phyloP scores from a whole-genome alignment of 306 rosid species.

The Bauhinia variegata region DNA sequence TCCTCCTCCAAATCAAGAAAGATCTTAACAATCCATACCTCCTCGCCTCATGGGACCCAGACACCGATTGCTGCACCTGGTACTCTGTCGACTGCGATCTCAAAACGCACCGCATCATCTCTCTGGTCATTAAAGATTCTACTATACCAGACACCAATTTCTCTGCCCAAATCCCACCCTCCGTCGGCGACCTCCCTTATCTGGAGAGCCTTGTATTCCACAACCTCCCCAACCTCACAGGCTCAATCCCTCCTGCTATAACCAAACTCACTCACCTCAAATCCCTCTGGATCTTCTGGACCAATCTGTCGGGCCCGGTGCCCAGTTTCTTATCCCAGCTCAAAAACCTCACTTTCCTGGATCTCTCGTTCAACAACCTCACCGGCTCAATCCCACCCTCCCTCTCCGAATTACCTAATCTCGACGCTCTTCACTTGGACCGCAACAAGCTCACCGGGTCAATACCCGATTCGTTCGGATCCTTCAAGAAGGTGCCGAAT shows the following conservation, averaged over 20 bases:
- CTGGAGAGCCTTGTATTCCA: constrained; percentile 42
- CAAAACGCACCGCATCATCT: constrained; percentile 44
- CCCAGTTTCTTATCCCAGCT: background rate
- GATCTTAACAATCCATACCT: constrained; percentile 52
- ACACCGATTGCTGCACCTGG: constrained; percentile 60
- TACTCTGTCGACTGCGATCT: constrained; percentile 40
- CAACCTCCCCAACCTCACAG: constrained; percentile 46
- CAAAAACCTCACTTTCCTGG: background rate
- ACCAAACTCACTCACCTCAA: background rate
- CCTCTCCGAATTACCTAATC: constrained; percentile 40
- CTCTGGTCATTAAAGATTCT: constrained; percentile 38
- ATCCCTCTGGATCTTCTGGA: background rate
- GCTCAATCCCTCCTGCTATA: constrained; percentile 4
- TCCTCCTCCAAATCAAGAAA: constrained; percentile 55
- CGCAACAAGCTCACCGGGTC: constrained; percentile 61
- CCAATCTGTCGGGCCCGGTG: background rate
- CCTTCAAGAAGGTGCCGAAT: constrained; percentile 32
- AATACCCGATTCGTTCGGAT: constrained; percentile 60
- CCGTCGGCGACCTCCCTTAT: constrained; percentile 52
- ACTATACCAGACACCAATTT: constrained; percentile 1
- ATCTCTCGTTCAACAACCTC: constrained; percentile 7
- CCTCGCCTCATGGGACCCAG: constrained; percentile 54
- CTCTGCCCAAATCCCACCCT: constrained; percentile 53
- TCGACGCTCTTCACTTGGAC: constrained; percentile 40
- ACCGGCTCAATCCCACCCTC: constrained; percentile 7